phyloP scores from a whole-genome alignment of 1,284 basidiomycete genomes.

The Trichosporon sp. region DNA sequence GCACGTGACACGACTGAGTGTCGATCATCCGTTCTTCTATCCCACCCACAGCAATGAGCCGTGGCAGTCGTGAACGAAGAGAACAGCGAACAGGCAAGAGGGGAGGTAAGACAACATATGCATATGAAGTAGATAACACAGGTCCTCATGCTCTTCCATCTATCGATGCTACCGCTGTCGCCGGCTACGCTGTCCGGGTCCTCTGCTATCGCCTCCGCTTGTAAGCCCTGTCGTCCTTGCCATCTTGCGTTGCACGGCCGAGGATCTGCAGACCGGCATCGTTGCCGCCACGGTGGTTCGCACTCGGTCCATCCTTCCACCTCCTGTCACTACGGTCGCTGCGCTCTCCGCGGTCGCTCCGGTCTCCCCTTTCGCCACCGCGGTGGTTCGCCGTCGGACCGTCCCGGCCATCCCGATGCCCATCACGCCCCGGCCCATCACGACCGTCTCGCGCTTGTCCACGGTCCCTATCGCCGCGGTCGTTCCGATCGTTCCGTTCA shows the following conservation, averaged over 20 bases:
- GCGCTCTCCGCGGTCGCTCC: conserved; percentile 13
- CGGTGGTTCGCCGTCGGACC: not conserved
- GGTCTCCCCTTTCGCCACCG: not conserved
- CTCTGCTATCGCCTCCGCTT: conserved; percentile 4
- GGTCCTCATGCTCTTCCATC: not conserved
- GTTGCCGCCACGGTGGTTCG: not conserved
- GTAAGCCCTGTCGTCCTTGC: conserved; percentile 5
- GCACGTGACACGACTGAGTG: conserved; percentile 4
- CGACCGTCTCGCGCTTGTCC: conserved; percentile 10
- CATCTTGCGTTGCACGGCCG: not conserved
- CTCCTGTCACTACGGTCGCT: conserved; percentile 19
- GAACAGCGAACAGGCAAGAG: not conserved
- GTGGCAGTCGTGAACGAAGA: not conserved
- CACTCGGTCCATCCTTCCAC: conserved; percentile 7
- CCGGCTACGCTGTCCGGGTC: not conserved
- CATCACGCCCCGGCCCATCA: conserved; percentile 1
- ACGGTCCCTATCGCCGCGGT: not conserved
- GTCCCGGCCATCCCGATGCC: not conserved
- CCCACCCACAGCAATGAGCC: not conserved
- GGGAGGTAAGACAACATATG: conserved; percentile 17
- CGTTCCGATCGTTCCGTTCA: not conserved
- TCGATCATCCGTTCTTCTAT: not conserved
- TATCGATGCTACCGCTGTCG: not conserved
- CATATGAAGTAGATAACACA: conserved; percentile 18
- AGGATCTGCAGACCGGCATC: not conserved